These are phyloP conservation scores for Podila epigama DNA, from an alignment of 192 early-diverging fungal genomes.

Conservation along the genomic window DNA sequence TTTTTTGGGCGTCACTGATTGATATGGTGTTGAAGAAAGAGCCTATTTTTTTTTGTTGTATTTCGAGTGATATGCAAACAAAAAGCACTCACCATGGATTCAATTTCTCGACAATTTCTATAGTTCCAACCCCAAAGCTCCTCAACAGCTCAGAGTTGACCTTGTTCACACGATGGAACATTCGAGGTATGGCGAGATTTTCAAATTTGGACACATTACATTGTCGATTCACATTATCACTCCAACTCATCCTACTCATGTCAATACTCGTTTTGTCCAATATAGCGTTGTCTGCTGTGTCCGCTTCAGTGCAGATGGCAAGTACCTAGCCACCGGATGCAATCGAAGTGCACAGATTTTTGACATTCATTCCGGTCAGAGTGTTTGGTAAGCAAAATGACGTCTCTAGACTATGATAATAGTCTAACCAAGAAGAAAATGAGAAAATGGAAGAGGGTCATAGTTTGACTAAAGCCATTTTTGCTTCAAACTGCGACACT, in stretches of 20 bases:
- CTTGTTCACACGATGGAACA: conserved; percentile 66
- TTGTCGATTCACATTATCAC: not conserved
- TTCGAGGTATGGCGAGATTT: conserved; percentile 32
- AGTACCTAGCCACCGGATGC: conserved; percentile 92
- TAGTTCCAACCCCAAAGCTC: conserved; percentile 71
- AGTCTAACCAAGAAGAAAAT: not conserved
- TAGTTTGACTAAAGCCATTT: too few species aligned
- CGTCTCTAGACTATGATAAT: not conserved
- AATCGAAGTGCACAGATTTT: conserved; percentile 90
- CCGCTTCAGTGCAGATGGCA: conserved; percentile 93
- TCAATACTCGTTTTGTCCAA: conserved; percentile 20
- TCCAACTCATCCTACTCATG: too few species aligned
- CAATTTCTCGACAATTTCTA: conserved; percentile 3
- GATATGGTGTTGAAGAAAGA: too few species aligned
- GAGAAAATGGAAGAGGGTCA: too few species aligned
- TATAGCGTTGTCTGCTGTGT: conserved; percentile 98
- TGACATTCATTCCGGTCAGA: conserved; percentile 80
- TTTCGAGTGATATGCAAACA: too few species aligned
- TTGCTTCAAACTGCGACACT: not conserved
- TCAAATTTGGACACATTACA: not conserved
- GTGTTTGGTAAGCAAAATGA: conserved; percentile 62
- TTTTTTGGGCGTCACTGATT: too few species aligned
- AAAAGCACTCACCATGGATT: too few species aligned
- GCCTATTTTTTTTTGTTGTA: too few species aligned
- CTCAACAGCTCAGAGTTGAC: conserved; percentile 69